These are phyloP conservation scores for Silybum marianum DNA, from an alignment of 129 eudicot genomes.

Conservation along the genomic window DNA sequence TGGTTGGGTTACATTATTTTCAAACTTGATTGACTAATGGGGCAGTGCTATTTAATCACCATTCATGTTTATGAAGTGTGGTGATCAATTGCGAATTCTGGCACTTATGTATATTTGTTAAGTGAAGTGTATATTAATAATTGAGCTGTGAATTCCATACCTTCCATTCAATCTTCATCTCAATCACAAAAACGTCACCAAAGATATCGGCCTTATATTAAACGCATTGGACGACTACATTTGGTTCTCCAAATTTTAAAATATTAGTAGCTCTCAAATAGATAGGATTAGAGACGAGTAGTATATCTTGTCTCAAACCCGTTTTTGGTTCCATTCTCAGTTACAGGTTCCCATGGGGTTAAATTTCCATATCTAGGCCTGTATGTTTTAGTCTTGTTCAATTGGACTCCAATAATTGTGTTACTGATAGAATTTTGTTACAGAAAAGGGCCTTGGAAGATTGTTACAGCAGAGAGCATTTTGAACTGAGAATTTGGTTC, in stretches of 20 bases:
- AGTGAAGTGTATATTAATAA: background rate
- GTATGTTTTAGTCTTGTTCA: background rate
- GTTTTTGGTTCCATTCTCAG: background rate
- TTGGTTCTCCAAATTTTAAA: too few species aligned
- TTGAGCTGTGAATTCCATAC: background rate
- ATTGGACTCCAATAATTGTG: background rate
- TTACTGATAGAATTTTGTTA: background rate
- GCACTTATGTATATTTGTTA: background rate
- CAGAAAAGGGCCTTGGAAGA: background rate
- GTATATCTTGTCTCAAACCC: background rate
- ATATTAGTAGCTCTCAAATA: background rate
- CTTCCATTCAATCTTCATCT: too few species aligned
- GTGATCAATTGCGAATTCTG: background rate
- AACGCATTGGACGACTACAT: too few species aligned
- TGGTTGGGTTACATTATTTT: background rate
- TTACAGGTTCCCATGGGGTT: background rate
- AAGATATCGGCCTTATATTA: too few species aligned
- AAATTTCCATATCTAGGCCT: background rate
- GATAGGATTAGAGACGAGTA: background rate
- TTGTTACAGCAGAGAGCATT: background rate
- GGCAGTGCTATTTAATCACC: background rate
- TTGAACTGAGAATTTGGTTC: background rate
- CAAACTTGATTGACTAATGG: constrained; percentile 9
- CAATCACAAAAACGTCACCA: too few species aligned
- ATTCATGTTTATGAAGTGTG: background rate